Base-by-base conservation (phyloP, 305 asterid species). In the Petunia hybrid region DNA sequence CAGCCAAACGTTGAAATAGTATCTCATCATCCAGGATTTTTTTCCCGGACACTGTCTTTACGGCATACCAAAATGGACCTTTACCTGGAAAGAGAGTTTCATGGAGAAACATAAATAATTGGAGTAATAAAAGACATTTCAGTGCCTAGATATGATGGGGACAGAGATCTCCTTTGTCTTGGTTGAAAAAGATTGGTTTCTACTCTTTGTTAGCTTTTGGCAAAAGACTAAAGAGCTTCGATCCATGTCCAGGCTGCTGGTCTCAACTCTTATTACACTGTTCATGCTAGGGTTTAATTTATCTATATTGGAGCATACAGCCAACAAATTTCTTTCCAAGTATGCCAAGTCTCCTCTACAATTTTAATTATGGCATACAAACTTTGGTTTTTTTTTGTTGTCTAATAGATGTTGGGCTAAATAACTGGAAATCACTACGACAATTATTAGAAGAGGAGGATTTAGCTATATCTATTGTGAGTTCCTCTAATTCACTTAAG, bases 181-280 rank as follows among this genome's bases (percentile, higher is more conserved):
- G 5, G 31, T 35, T 10, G 57, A 51, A 51, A 51, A 13, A 51
- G 57, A 51, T 31, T 22, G 31, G 9, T 48, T 45, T 12, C 9
- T 39, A 0, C 16, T 65, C 4, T 63, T 68, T 42, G 13, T 68
- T 45, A 9, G 5, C 16, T 45, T 69, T 16, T 69, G 45, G 45
- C 22, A 10, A 46, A 22, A 22, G 31, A 22, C 31, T 22, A 22
- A 22, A 71, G 31, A 40, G n/a, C 35, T 71, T 46, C 61, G n/a
- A 31, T 55, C 77, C 61, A 46, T 70, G 77, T 70, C 42, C 3
- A 22, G 77, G 77, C 77, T 70, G 77, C 77, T 46, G 6, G 68
- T 62, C 42, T 65, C 31, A 66, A 66, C 51, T 66, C 73, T 45
- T 70, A 70, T 70, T 45, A 70, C 39, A 45, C 57, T 22, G 35